Percentiles rank a stretch among this genome's conserved stretches.
Conservation (phyloP, 306 rosid species). For the Lathyrus oleraceus region DNA sequence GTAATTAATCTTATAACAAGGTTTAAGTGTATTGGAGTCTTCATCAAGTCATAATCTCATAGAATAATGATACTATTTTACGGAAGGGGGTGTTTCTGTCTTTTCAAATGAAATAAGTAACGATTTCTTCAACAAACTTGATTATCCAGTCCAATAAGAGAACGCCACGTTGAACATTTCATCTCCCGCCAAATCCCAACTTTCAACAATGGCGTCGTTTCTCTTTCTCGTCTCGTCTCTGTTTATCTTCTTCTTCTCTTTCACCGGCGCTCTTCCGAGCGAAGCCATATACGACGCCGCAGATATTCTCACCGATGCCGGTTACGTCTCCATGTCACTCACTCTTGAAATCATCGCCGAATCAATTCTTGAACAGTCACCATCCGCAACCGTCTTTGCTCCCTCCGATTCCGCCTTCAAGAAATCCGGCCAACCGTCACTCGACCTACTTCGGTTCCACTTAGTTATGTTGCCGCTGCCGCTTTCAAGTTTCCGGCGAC, state of each 20-base stretch:
- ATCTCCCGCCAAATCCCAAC: constrained; percentile 38
- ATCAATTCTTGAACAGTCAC: constrained; percentile 45
- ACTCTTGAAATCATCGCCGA: constrained; percentile 61
- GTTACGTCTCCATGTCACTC: constrained; percentile 72
- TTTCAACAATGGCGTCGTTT: constrained; percentile 63
- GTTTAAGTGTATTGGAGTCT: too few species aligned
- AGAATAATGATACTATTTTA: not conserved
- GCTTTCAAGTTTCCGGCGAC: constrained; percentile 50
- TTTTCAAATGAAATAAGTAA: constrained; percentile 4
- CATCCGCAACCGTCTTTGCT: constrained; percentile 76
- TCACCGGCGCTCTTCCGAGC: constrained; percentile 47
- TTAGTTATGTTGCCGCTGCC: constrained; percentile 52
- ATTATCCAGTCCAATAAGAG: constrained; percentile 15
- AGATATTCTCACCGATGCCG: constrained; percentile 67
- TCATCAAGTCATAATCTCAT: too few species aligned
- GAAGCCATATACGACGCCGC: constrained; percentile 60
- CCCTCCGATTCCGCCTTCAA: constrained; percentile 71
- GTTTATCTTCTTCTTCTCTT: constrained; percentile 30
- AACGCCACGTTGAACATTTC: constrained; percentile 29
- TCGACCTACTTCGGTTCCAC: constrained; percentile 73
- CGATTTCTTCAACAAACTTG: constrained; percentile 34
- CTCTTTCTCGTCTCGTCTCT: constrained; percentile 16
- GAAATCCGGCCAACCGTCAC: constrained; percentile 72
- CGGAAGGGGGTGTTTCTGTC: constrained; percentile 15
- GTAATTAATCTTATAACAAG: too few species aligned